Percentiles rank a stretch among this genome's conserved stretches.
phyloP scores from a whole-genome alignment of 2,329 filamentous ascomycete genomes.

The Penicillium paneum region DNA sequence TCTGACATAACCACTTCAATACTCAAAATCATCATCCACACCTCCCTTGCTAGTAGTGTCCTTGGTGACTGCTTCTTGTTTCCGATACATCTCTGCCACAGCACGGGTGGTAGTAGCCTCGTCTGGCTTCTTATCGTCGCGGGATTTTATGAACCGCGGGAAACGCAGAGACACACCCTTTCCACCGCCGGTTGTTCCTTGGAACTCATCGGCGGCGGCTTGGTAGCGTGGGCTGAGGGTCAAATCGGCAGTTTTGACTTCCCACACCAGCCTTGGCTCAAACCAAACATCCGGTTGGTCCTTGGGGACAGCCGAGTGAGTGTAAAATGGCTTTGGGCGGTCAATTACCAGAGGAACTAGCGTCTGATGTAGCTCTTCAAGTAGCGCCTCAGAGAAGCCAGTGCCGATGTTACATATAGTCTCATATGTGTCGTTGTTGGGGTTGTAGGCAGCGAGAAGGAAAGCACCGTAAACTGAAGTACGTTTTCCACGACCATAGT shows the following conservation, averaged over 20 bases:
- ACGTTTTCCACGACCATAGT: slow-evolving; percentile 91
- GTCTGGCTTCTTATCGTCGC: slow-evolving; percentile 95
- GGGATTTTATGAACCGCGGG: slow-evolving; percentile 83
- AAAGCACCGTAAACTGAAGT: slow-evolving; percentile 96
- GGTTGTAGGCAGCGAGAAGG: slow-evolving; percentile 89
- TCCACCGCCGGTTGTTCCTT: slow-evolving; percentile 65
- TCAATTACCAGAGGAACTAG: slow-evolving; percentile 80
- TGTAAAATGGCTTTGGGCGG: slow-evolving; percentile 89
- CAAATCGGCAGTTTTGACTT: slow-evolving; percentile 93
- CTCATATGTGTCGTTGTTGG: slow-evolving; percentile 76
- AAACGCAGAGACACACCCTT: slow-evolving; percentile 87
- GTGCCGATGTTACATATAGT: slow-evolving; percentile 98
- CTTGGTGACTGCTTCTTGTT: slow-evolving; percentile 86
- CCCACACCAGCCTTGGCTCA: slow-evolving; percentile 91
- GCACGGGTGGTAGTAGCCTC: slow-evolving; percentile 79
- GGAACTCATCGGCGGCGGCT: slow-evolving; percentile 78
- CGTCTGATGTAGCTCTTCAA: slow-evolving; percentile 78
- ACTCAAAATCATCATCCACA: slow-evolving; percentile 97
- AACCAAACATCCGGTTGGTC: slow-evolving; percentile 99
- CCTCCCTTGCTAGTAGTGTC: slow-evolving; percentile 80
- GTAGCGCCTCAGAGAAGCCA: slow-evolving; percentile 88
- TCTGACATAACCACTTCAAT: slow-evolving; percentile 50
- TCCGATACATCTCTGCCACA: slow-evolving; percentile 94
- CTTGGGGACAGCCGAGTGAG: slow-evolving; percentile 76
- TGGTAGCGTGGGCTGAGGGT: slow-evolving; percentile 91